Evolutionary conservation across 768 basidiomycete species (phyloP), one percentile per base, ranked within the genome.

Genomic region (Serendipita sp.): DNA sequence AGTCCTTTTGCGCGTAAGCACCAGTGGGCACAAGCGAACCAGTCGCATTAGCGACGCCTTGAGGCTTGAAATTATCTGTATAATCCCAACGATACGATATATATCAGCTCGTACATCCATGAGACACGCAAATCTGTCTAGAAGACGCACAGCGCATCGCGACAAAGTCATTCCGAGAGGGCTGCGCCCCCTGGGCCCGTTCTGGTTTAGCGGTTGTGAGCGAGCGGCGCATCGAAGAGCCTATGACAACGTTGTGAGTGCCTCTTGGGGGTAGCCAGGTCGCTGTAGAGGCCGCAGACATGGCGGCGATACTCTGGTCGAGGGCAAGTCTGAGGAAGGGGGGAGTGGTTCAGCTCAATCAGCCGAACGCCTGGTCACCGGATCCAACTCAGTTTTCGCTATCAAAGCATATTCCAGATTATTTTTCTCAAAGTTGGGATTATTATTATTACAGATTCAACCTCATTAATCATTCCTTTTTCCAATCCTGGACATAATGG

Each of bases 51-150:
- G 34, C 56, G 34, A 60, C 56, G 56, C 30, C 56, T 28, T 23
- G 56, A n/a, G 56, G 56, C 56, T 60, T 60, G 56, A 60, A 4
- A 38, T 60, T 60, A 36, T 60, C 56, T 60, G 56, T 32, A 38
- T 18, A 51, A 51, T 51, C n/a, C 30, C 48, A 32, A 51, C 13
- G n/a, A 51, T 51, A n/a, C n/a, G 8, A 51, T 51, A 5, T 32
- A 51, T 18, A 51, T 51, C 48, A 51, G 48, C 48, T 51, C 48
- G 8, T 18, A 5, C 48, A n/a, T 51, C 18, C 30, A 18, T 5
- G n/a, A 32, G 30, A 32, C n/a, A n/a, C 48, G 48, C 56, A n/a
- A n/a, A 23, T 28, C 10, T 8, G 8, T 8, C 10, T 35, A 10
- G 8, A 30, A 36, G 28, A 32, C 56, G 4, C 28, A 60, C 56